Evolutionary conservation across 1,284 basidiomycete species (phyloP).

Genomic region (Peniophora sp.): DNA sequence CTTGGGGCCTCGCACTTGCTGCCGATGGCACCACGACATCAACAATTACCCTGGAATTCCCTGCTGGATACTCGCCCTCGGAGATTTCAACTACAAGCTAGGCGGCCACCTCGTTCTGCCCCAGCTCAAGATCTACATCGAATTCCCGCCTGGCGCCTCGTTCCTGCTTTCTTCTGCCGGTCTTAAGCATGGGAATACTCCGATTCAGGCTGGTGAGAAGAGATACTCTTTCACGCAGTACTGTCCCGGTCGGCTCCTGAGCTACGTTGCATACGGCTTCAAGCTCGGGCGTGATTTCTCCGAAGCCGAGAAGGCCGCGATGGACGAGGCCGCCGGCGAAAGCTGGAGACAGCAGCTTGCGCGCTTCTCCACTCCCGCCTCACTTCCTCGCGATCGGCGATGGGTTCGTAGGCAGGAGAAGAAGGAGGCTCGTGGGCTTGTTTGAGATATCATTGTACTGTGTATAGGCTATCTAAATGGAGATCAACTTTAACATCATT

Average conservation of each 20-base stretch:
- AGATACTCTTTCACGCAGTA: slow-evolving; percentile 5
- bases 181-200: slow-evolving; percentile 3
- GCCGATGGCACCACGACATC: slow-evolving; percentile 11
- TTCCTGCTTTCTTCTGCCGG: slow-evolving; percentile 2
- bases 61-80: slow-evolving; percentile 3
- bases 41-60: slow-evolving; percentile 12
- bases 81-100: background rate
- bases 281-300: background rate
- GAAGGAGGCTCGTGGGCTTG: background rate
- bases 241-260: slow-evolving; percentile 1
- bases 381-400: background rate
- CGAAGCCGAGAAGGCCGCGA: background rate
- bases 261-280: background rate
- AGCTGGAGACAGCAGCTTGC: background rate
- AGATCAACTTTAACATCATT: no score
- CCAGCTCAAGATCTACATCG: slow-evolving; percentile 1
- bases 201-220: background rate
- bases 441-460: no score
- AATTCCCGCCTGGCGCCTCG: slow-evolving; percentile 3
- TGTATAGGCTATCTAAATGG: no score
- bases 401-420: background rate
- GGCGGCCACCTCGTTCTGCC: slow-evolving; percentile 4
- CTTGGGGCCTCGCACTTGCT: slow-evolving; percentile 10
- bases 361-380: background rate
- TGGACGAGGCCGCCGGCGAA: background rate